Evolutionary conservation across 2,329 filamentous ascomycete genomes (phyloP), one percentile per base, ranked within the genome.

Genomic region (Exophiala sideris): DNA sequence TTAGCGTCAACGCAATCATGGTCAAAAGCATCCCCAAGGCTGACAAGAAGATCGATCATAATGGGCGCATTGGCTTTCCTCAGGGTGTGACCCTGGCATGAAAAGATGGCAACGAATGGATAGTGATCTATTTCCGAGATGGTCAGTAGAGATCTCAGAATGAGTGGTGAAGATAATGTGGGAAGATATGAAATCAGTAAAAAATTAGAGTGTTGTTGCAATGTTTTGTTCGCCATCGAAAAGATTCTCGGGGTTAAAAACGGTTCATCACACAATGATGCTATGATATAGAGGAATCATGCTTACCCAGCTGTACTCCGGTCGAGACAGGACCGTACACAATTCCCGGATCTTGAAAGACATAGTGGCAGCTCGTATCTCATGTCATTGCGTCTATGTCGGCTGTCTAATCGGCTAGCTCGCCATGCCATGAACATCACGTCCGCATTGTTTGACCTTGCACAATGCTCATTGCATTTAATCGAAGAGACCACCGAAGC

Each of bases 401-500:
- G 59, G 40, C 52, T 58, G 64, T 66, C 68, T 66, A 67, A 66
- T 53, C 57, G 54, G 63, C 56, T 62, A 65, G 65, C 68, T 69
- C 70, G 59, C 56, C 63, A 64, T 62, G 61, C 54, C 65, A 67
- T 63, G 59, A 65, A 57, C 63, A 67, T 68, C 66, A 70, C 68
- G 65, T 71, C 71, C 67, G 73, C 70, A 65, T 66, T 59, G 62
- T 54, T 66, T 36, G 36, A 52, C 42, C 44, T 64, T 61, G 65
- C 65, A 64, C 66, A 54, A 53, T 46, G 62, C 49, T 29, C 34
- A 54, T 53, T 51, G 41, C 48, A 45, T 66, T 77, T 83, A 83
- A 71, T 81, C 80, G 74, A 94, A 92, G 71, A 92, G 84, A 82
- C 86, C 86, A 74, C 86, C 88, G 80, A 92, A 91, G 73, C 86